A percentile compares a stretch with the other conserved stretches of the same genome.
Evolutionary conservation across 116 monocot species (phyloP).

Genomic region (Iris pallida): DNA sequence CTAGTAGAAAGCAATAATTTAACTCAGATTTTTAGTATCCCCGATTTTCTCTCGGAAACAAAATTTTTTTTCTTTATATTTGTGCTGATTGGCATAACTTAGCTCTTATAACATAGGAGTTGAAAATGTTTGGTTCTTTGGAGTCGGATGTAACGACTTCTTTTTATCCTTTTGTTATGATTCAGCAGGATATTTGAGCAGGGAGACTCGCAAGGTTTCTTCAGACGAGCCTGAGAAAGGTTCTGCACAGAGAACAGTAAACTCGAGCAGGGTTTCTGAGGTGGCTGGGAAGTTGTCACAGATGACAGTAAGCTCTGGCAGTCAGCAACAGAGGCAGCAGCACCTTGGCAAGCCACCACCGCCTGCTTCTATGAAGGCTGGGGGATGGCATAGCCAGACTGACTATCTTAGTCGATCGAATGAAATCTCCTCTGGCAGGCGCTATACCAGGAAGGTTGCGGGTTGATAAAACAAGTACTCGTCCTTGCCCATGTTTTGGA

Average conservation of each 20-base stretch:
- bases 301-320: constrained; percentile 22
- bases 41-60: too few relatives aligned
- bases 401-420: constrained; percentile 16
- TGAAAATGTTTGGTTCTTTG: not conserved
- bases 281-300: constrained; percentile 28
- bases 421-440: constrained; percentile 30
- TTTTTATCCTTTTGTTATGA: not conserved
- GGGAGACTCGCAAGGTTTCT: constrained; percentile 17
- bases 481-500: too few relatives aligned
- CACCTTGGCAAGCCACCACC: constrained; percentile 16
- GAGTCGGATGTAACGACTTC: not conserved
- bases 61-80: too few relatives aligned
- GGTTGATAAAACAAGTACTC: constrained; percentile 2
- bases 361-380: constrained; percentile 37
- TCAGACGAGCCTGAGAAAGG: constrained; percentile 2
- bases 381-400: constrained; percentile 42
- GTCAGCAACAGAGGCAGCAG: not conserved
- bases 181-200: constrained; percentile 13
- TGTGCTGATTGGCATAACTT: too few relatives aligned
- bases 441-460: constrained; percentile 37
- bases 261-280: constrained; percentile 16
- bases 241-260: not conserved
- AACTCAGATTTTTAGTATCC: too few relatives aligned
- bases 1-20: too few relatives aligned
- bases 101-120: not conserved